Evolutionary conservation across 2,329 filamentous ascomycete species (phyloP).

Genomic region (Colletotrichum euphorbiae): DNA sequence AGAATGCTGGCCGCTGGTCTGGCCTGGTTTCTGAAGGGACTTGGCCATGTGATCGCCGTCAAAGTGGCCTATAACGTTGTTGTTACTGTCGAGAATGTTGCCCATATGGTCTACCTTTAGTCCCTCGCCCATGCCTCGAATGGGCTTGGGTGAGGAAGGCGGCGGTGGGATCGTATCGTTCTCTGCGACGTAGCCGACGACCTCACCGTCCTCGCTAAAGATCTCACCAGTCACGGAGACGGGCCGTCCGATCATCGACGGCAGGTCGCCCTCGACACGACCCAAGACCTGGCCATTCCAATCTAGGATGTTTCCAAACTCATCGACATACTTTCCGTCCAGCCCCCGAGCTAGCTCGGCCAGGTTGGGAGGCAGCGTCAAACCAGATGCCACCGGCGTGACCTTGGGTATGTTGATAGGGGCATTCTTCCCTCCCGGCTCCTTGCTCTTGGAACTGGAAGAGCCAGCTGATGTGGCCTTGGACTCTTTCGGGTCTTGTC

Average conservation of each 20-base stretch:
- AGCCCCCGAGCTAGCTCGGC: constrained; percentile 54
- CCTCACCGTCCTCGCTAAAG: constrained; percentile 55
- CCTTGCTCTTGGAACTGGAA: constrained; percentile 6
- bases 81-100: constrained; percentile 59
- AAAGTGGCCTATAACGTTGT: constrained; percentile 61
- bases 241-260: constrained; percentile 64
- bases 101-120: constrained; percentile 57
- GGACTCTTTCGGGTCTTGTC: background rate
- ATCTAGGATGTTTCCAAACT: constrained; percentile 66
- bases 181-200: constrained; percentile 59
- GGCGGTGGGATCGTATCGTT: constrained; percentile 49
- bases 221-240: constrained; percentile 61
- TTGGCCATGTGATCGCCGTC: constrained; percentile 50
- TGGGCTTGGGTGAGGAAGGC: constrained; percentile 44
- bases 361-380: constrained; percentile 47
- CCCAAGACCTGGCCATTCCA: constrained; percentile 63
- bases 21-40: constrained; percentile 55
- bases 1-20: constrained; percentile 9
- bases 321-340: constrained; percentile 61
- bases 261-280: constrained; percentile 64
- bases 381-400: constrained; percentile 51
- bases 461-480: constrained; percentile 18
- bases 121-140: constrained; percentile 52
- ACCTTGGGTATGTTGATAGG: constrained; percentile 55
- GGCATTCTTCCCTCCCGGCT: constrained; percentile 38